Base-by-base conservation (phyloP, 108 stramenopile species). In the Stephanodiscus minutulus region DNA sequence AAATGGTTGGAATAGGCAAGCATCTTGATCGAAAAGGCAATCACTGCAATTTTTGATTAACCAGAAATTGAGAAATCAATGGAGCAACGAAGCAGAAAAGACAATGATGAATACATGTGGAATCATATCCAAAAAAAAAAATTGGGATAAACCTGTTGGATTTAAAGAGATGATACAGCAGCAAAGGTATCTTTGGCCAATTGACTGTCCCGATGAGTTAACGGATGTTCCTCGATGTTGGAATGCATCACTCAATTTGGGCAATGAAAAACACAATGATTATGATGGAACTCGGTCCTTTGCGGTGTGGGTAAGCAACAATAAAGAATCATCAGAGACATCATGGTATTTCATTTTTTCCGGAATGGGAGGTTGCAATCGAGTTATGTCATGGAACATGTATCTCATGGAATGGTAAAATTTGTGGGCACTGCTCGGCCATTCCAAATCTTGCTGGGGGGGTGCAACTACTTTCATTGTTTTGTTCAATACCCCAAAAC, bases 341-440 rank as follows among this genome's bases (percentile, higher is more conserved):
- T 48, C 47, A 48, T 48, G 47, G 47, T 48, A 48, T 48, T 48
- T 48, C n/a, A 18, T 6, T 48, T 15, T 48, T 48, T 48, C 47
- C 47, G 3, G 47, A 48, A 6, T 48, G 47, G 47, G 47, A 48
- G 47, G 47, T 48, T 5, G 47, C 47, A 48, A 48, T 48, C 1
- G 47, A n/a, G 18, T 18, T 18, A 18, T 15, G 47, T 18, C 47
- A 48, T 48, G 47, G 47, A 48, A 48, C 47, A 2, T 48, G 47
- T 2, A 48, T 48, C 47, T 48, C 47, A 3, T 48, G 47, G 47
- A 18, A 6, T 48, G 47, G 47, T 48, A 2, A 18, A 2, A 2
- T 18, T 1, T 48, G 47, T 18, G 47, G 47, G 1, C 47, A 48
- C 18, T 48, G 47, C 18, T 48, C 47, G 3, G 47, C 47, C 3